phyloP scores from a whole-genome alignment of 345 rosid genomes.

The Pelargonium nanum region DNA sequence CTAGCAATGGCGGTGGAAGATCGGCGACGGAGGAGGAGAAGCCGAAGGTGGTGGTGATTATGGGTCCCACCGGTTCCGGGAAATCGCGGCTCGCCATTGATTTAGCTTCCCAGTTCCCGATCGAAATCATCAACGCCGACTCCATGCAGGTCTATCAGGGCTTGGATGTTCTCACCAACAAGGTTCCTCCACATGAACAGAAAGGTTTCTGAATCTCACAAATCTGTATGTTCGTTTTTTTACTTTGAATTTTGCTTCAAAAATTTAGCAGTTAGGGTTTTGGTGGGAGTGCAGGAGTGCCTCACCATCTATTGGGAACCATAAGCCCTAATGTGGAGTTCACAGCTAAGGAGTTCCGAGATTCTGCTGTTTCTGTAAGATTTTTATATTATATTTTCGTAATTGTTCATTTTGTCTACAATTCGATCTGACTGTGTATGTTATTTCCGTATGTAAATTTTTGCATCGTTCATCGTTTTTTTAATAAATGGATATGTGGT shows the following conservation, averaged over 20 bases:
- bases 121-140: constrained; percentile 90
- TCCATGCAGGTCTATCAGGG: constrained; percentile 90
- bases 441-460: too few relatives aligned
- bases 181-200: constrained; percentile 55
- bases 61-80: constrained; percentile 93
- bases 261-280: not conserved
- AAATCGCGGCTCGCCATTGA: constrained; percentile 82
- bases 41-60: constrained; percentile 59
- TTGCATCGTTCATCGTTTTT: not conserved
- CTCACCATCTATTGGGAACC: constrained; percentile 79
- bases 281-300: constrained; percentile 41
- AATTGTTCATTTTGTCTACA: not conserved
- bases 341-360: constrained; percentile 70
- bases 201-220: constrained; percentile 25
- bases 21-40: constrained; percentile 20
- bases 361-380: constrained; percentile 65
- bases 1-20: constrained; percentile 28
- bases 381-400: not conserved
- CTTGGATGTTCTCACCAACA: constrained; percentile 84
- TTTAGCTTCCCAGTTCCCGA: constrained; percentile 56
- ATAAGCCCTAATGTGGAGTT: constrained; percentile 52
- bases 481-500: too few relatives aligned
- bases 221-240: not conserved
- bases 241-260: not conserved
- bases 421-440: not conserved